A percentile compares a stretch with the other conserved stretches of the same genome.
These are phyloP conservation scores for Trametes polyzona DNA, from an alignment of 1,284 basidiomycete species.

Conservation along the genomic window DNA sequence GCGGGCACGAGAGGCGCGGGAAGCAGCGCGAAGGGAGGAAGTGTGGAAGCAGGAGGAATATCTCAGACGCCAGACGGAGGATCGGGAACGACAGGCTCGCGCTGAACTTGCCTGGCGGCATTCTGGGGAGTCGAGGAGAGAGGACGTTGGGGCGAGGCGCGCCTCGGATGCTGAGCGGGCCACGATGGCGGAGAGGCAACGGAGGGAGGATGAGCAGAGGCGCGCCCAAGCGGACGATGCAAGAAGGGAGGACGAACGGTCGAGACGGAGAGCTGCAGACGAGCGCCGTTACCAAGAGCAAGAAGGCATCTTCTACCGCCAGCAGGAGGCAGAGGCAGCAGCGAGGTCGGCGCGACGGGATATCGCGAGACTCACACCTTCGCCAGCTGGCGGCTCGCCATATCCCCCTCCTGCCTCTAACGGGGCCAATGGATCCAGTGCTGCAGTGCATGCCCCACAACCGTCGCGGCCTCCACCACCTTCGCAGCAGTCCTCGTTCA, in stretches of 20 bases:
- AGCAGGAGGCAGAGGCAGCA: conserved; percentile 47
- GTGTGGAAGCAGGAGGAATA: conserved; percentile 33
- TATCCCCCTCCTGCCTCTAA: conserved; percentile 22
- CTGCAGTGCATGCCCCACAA: conserved; percentile 32
- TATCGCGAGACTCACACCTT: conserved; percentile 23
- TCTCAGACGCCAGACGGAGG: conserved; percentile 30
- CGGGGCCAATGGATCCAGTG: conserved; percentile 5
- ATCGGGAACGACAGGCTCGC: conserved; percentile 26
- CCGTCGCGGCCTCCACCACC: conserved; percentile 28
- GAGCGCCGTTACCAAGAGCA: conserved; percentile 45
- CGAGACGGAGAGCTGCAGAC: conserved; percentile 25
- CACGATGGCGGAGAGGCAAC: conserved; percentile 22
- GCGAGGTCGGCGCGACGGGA: conserved; percentile 38
- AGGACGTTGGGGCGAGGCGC: conserved; percentile 26
- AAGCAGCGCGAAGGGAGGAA: conserved; percentile 42
- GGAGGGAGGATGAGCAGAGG: conserved; percentile 34
- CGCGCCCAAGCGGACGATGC: conserved; percentile 29
- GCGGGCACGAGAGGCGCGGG: conserved; percentile 42
- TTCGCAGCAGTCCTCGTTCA: conserved; percentile 18
- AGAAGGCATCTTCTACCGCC: conserved; percentile 50
- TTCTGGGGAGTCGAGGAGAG: conserved; percentile 24
- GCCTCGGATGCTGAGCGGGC: conserved; percentile 31
- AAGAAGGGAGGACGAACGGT: conserved; percentile 31
- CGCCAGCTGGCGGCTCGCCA: conserved; percentile 21
- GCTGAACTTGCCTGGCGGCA: conserved; percentile 30